Evolutionary conservation across 345 rosid species (phyloP).

Genomic region (Gossypium stocksii): DNA sequence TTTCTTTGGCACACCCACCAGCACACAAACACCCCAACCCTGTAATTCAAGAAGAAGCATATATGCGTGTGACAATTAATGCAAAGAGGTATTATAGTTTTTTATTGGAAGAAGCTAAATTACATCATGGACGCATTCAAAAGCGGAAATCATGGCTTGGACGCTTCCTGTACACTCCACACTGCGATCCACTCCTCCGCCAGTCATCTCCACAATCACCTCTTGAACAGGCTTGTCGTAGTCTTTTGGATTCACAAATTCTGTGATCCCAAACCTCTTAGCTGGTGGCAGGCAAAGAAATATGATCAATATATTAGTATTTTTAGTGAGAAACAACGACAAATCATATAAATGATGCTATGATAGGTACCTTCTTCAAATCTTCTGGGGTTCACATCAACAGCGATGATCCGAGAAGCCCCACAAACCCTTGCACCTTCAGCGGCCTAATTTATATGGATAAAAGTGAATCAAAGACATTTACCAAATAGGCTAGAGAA

Average conservation of each 20-base stretch:
- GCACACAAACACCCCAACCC: conserved; percentile 81
- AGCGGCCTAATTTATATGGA: conserved; percentile 40
- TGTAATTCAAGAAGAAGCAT: conserved; percentile 16
- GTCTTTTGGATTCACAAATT: conserved; percentile 68
- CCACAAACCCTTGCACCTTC: conserved; percentile 76
- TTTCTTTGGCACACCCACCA: conserved; percentile 60
- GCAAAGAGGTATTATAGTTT: not conserved
- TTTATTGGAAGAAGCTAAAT: not conserved
- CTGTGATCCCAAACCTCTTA: conserved; percentile 59
- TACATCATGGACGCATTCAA: conserved; percentile 86
- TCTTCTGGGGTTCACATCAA: conserved; percentile 59
- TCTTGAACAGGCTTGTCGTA: conserved; percentile 66
- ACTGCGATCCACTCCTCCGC: conserved; percentile 77
- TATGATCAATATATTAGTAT: not conserved
- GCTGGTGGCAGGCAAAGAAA: conserved; percentile 34
- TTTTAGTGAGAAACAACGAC: not conserved
- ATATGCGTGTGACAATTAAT: not conserved
- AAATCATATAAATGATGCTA: not conserved
- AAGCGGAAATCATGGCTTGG: conserved; percentile 78
- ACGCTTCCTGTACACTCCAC: conserved; percentile 72
- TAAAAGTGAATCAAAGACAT: not conserved
- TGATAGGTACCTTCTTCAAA: conserved; percentile 39
- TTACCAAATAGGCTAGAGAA: not conserved
- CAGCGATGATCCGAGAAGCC: conserved; percentile 70
- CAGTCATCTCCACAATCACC: conserved; percentile 73